These are phyloP conservation scores for Elasticomyces elasticus DNA, from an alignment of 495 filamentous ascomycete genomes.

Conservation along the genomic window DNA sequence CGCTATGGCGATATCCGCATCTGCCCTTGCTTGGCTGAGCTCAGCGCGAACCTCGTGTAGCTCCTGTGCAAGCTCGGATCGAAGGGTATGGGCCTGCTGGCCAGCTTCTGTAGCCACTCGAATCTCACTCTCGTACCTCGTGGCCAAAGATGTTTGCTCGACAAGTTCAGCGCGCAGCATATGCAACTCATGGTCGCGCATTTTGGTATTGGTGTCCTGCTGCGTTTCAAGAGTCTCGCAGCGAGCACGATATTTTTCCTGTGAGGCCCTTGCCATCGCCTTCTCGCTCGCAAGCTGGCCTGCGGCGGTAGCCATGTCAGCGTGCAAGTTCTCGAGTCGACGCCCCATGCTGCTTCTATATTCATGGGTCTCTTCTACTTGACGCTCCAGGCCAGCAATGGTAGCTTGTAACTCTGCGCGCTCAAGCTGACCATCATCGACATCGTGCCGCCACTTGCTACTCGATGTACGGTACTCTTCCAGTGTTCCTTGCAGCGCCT, in stretches of 20 bases:
- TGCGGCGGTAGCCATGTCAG: conserved; percentile 70
- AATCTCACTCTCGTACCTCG: too few species aligned
- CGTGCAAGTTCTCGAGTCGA: conserved; percentile 72
- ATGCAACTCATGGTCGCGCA: conserved; percentile 65
- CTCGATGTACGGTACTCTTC: conserved; percentile 53
- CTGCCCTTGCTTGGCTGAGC: conserved; percentile 59
- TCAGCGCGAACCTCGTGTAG: conserved; percentile 56
- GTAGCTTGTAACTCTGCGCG: conserved; percentile 44
- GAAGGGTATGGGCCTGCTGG: conserved; percentile 69
- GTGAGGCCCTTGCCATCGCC: conserved; percentile 58
- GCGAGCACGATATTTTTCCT: conserved; percentile 66
- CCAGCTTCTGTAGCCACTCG: too few species aligned
- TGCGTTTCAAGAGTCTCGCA: conserved; percentile 16
- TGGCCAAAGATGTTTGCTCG: conserved; percentile 38
- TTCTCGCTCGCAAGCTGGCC: conserved; percentile 71
- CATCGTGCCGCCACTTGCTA: conserved; percentile 44
- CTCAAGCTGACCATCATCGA: conserved; percentile 42
- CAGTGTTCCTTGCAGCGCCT: conserved; percentile 46
- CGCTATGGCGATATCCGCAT: conserved; percentile 62
- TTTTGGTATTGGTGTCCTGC: conserved; percentile 53
- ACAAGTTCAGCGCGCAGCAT: conserved; percentile 51
- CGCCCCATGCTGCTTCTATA: conserved; percentile 65
- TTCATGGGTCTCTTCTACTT: conserved; percentile 76
- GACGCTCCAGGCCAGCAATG: conserved; percentile 56
- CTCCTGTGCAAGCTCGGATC: conserved; percentile 66